Percentiles rank a stretch among this genome's conserved stretches.
Evolutionary conservation across 1,284 basidiomycete genomes (phyloP).

Genomic region (Exobasidium cylindrosporum): DNA sequence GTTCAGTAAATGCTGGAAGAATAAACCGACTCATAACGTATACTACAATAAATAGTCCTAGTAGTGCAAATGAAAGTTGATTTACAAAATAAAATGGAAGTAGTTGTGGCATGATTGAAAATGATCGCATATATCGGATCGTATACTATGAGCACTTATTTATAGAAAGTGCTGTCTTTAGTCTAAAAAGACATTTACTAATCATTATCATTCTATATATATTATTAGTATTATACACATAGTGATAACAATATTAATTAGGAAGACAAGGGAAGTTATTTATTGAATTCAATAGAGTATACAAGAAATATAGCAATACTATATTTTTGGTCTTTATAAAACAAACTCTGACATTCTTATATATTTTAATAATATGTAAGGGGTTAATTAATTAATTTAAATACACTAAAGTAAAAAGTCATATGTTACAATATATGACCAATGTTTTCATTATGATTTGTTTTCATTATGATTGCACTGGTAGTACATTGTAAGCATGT

Average conservation of each 20-base stretch:
- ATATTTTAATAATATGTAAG: neutral
- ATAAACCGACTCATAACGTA: conserved; percentile 49
- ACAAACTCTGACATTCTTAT: conserved; percentile 3
- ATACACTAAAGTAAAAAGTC: conserved; percentile 2
- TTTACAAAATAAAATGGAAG: conserved; percentile 53
- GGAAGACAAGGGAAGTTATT: neutral
- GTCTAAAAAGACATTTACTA: neutral
- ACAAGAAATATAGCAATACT: conserved; percentile 13
- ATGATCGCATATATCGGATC: neutral
- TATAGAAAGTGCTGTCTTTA: neutral
- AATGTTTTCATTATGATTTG: neutral
- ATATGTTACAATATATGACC: neutral
- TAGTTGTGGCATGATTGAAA: conserved; percentile 47
- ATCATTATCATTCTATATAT: neutral
- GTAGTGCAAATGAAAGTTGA: conserved; percentile 43
- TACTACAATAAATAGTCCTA: conserved; percentile 37
- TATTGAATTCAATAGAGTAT: neutral
- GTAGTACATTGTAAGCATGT: conserved; percentile 54
- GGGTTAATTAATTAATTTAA: conserved; percentile 9
- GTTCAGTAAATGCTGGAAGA: conserved; percentile 41
- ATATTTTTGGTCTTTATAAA: conserved; percentile 7
- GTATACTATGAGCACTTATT: neutral
- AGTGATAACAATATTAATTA: neutral
- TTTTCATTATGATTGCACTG: conserved; percentile 42
- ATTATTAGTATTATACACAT: neutral